These are phyloP conservation scores for Botryosphaeria dothidea DNA, from an alignment of 2,329 filamentous ascomycete species.

Conservation along the genomic window DNA sequence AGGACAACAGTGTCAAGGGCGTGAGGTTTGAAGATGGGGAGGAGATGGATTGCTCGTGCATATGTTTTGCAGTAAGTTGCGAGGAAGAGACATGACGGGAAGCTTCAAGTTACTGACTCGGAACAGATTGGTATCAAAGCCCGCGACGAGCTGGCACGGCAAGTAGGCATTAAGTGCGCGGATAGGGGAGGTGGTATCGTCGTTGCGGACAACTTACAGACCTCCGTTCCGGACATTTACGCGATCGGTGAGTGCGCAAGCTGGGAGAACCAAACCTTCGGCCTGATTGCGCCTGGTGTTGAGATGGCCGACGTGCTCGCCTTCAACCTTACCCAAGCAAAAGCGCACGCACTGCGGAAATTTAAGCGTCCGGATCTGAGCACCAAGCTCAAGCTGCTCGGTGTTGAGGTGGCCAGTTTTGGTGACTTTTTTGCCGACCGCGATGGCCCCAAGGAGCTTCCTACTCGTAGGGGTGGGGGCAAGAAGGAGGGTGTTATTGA, in stretches of 20 bases:
- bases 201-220: conserved; percentile 66
- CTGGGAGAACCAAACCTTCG: conserved; percentile 84
- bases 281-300: conserved; percentile 83
- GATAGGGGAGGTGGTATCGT: conserved; percentile 76
- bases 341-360: conserved; percentile 65
- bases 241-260: conserved; percentile 90
- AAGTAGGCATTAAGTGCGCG: conserved; percentile 70
- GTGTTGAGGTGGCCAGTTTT: conserved; percentile 89
- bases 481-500: conserved; percentile 45
- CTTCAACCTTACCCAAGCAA: conserved; percentile 86
- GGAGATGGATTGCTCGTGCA: conserved; percentile 71
- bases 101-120: not conserved
- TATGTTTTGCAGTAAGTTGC: conserved; percentile 72
- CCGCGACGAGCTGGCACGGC: conserved; percentile 72
- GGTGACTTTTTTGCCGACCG: conserved; percentile 91
- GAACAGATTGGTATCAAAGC: conserved; percentile 77
- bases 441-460: conserved; percentile 77
- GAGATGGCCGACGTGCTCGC: conserved; percentile 92
- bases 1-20: conserved; percentile 68
- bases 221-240: conserved; percentile 72
- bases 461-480: conserved; percentile 53
- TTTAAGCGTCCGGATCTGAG: conserved; percentile 86
- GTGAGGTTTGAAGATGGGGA: conserved; percentile 81
- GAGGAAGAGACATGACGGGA: not conserved
- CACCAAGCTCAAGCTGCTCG: conserved; percentile 86